phyloP scores from a whole-genome alignment of 2,329 filamentous ascomycete genomes.

The Claviceps arundinis region DNA sequence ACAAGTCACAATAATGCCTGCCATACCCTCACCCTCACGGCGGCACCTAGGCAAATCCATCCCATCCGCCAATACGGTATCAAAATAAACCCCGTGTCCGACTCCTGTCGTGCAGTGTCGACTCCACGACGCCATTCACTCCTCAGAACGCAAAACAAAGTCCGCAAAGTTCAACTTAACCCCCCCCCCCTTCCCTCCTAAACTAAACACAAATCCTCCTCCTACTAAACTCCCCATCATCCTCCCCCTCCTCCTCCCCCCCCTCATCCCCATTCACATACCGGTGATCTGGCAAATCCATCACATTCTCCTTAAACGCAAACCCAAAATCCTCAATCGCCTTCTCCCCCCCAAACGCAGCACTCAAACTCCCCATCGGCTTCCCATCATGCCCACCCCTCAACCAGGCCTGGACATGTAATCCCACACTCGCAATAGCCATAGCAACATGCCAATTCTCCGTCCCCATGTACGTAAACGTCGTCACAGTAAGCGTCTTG shows the following conservation, averaged over 20 bases:
- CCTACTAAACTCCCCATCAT: neutral
- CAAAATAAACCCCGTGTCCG: no score
- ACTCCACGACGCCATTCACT: no score
- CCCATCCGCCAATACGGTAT: no score
- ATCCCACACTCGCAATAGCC: constrained; percentile 21
- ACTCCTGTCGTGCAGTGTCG: no score
- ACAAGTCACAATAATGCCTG: no score
- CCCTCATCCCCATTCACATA: neutral
- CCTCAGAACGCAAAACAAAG: no score
- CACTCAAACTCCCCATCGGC: constrained; percentile 6
- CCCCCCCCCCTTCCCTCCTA: no score
- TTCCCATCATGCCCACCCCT: constrained; percentile 10
- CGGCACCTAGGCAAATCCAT: no score
- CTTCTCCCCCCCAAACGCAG: constrained; percentile 11
- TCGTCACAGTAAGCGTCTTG: constrained; percentile 30
- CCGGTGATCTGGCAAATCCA: constrained; percentile 10
- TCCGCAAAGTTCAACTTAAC: no score
- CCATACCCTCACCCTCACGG: no score
- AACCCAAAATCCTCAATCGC: constrained; percentile 15
- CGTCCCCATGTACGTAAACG: constrained; percentile 30
- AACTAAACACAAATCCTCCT: no score
- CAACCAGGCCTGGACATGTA: constrained; percentile 31
- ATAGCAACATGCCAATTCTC: constrained; percentile 35
- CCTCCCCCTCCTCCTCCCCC: constrained; percentile 1
- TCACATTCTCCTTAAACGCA: constrained; percentile 13